These are phyloP conservation scores for Cladosporium sp. DNA, from an alignment of 2,329 filamentous ascomycete genomes.

Conservation along the genomic window DNA sequence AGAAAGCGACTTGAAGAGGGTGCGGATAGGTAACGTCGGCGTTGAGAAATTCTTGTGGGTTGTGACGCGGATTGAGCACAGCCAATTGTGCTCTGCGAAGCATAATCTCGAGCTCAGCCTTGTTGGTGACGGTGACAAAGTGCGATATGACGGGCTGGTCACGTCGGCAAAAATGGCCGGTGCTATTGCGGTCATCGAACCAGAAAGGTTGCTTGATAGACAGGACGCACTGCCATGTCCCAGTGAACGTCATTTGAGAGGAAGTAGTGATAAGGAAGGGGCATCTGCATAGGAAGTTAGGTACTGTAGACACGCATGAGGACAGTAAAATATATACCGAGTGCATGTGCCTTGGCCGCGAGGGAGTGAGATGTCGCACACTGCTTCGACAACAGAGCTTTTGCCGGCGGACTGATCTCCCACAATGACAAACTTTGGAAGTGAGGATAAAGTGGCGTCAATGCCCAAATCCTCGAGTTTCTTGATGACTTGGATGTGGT, in stretches of 20 bases:
- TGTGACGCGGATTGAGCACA: constrained; percentile 62
- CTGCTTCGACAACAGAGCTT: constrained; percentile 56
- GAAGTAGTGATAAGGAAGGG: constrained; percentile 74
- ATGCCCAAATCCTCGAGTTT: constrained; percentile 70
- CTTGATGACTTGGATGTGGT: constrained; percentile 61
- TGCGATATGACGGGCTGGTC: constrained; percentile 36
- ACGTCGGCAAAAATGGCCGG: background rate
- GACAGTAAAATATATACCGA: background rate
- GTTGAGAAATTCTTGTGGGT: constrained; percentile 39
- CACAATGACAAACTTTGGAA: constrained; percentile 78
- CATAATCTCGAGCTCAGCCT: constrained; percentile 60
- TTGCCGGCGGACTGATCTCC: constrained; percentile 86
- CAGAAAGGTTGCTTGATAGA: constrained; percentile 62
- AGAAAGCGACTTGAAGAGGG: constrained; percentile 60
- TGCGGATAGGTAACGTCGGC: background rate
- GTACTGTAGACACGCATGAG: background rate
- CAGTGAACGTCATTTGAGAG: constrained; percentile 43
- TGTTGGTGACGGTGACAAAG: constrained; percentile 63
- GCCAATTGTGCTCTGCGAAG: constrained; percentile 74
- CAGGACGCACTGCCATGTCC: constrained; percentile 64
- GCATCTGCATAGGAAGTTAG: constrained; percentile 41
- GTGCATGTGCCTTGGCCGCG: constrained; percentile 72
- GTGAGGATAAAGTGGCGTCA: constrained; percentile 59
- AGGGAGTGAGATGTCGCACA: constrained; percentile 65
- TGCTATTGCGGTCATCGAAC: background rate